These are phyloP conservation scores for Haematococcus lacustris DNA, from an alignment of 139 green algal species.

Conservation along the genomic window DNA sequence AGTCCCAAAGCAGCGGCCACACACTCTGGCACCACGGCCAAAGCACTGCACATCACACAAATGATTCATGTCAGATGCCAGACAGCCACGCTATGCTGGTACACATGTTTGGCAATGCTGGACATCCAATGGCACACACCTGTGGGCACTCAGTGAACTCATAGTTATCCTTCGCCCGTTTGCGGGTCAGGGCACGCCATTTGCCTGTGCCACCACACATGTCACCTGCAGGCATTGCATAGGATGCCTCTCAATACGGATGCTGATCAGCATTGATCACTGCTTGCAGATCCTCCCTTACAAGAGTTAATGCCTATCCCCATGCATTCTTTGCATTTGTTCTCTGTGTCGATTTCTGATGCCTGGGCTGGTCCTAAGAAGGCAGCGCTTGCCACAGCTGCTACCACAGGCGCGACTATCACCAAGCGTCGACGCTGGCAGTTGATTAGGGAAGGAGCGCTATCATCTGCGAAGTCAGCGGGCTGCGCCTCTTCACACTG, in stretches of 20 bases:
- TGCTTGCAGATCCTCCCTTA: conserved; percentile 20
- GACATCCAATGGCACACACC: neutral
- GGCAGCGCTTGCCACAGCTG: neutral
- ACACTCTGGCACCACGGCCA: conserved; percentile 83
- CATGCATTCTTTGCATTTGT: conserved; percentile 71
- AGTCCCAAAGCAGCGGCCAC: conserved; percentile 93
- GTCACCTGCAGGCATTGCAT: conserved; percentile 57
- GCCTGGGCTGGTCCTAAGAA: neutral
- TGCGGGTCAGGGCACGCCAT: conserved; percentile 90
- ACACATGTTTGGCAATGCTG: neutral
- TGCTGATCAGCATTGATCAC: neutral
- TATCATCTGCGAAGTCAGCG: no score
- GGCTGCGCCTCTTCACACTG: neutral
- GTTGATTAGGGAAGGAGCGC: conserved; percentile 33
- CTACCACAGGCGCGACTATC: conserved; percentile 26
- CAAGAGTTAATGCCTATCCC: conserved; percentile 72
- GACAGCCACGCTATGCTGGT: neutral
- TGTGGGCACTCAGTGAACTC: conserved; percentile 98
- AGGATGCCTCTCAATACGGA: neutral
- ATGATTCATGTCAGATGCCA: neutral
- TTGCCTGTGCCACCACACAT: conserved; percentile 98
- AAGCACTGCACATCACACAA: conserved; percentile 62
- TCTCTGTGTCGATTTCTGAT: conserved; percentile 20
- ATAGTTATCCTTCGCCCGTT: conserved; percentile 91
- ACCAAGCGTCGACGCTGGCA: conserved; percentile 32